phyloP scores from a whole-genome alignment of 805 yeast species.

The Zygosaccharomyces kombuchaensis region DNA sequence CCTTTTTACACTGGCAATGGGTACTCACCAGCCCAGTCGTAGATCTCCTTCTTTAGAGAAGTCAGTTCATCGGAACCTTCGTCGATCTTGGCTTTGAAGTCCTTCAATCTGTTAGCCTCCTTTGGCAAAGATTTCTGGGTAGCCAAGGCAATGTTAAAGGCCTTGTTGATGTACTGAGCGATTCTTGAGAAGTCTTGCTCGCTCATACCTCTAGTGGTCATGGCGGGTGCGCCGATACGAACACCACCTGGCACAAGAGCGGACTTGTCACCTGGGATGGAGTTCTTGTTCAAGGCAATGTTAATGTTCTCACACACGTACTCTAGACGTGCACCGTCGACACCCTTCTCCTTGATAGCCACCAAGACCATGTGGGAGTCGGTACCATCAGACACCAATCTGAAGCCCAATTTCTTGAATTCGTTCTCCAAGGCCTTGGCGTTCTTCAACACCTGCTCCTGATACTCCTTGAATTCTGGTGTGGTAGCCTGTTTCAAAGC shows the following conservation, averaged over 20 bases:
- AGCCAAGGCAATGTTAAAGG: constrained; percentile 69
- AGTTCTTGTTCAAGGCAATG: constrained; percentile 95
- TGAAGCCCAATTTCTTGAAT: constrained; percentile 68
- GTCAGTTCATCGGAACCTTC: constrained; percentile 66
- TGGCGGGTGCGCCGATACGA: constrained; percentile 97
- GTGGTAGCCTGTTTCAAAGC: constrained; percentile 91
- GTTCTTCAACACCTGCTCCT: constrained; percentile 78
- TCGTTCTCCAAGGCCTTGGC: constrained; percentile 78
- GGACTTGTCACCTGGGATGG: constrained; percentile 96
- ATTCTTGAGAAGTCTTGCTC: constrained; percentile 80
- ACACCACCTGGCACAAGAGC: constrained; percentile 97
- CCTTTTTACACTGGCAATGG: constrained; percentile 54
- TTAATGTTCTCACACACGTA: constrained; percentile 90
- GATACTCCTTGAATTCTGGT: constrained; percentile 89
- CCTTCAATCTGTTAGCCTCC: constrained; percentile 93
- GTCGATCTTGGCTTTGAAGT: constrained; percentile 80
- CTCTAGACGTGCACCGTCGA: constrained; percentile 97
- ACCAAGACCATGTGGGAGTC: constrained; percentile 96
- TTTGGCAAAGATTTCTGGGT: constrained; percentile 78
- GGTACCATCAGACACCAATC: constrained; percentile 89
- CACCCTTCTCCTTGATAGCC: constrained; percentile 79
- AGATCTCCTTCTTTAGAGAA: constrained; percentile 69
- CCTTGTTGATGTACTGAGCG: constrained; percentile 73
- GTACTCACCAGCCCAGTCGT: constrained; percentile 86
- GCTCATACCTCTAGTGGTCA: constrained; percentile 95